Conservation (phyloP, 2,329 filamentous ascomycete genomes). For the Thermothelomyces thermophilus region DNA sequence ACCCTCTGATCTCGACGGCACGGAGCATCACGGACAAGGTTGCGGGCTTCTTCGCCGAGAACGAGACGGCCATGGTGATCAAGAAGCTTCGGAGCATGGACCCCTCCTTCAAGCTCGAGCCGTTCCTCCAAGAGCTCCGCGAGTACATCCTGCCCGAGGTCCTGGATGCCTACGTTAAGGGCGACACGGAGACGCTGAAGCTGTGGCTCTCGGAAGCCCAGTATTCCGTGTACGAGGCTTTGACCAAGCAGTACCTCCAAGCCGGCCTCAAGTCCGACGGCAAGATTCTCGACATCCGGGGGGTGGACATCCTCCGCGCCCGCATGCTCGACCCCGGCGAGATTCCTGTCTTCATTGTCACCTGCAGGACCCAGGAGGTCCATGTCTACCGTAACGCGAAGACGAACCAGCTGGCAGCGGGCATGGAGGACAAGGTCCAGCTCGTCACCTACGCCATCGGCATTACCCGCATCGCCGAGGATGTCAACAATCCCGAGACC, state of each 20-base stretch:
- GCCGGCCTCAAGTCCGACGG: slow-evolving; percentile 92
- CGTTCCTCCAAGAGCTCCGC: slow-evolving; percentile 89
- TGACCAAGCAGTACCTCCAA: slow-evolving; percentile 92
- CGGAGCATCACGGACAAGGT: slow-evolving; percentile 90
- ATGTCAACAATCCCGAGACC: slow-evolving; percentile 95
- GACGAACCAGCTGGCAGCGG: slow-evolving; percentile 79
- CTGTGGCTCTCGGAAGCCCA: slow-evolving; percentile 95
- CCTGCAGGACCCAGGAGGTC: slow-evolving; percentile 92
- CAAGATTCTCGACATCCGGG: slow-evolving; percentile 87
- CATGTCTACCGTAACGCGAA: slow-evolving; percentile 95
- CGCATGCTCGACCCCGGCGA: slow-evolving; percentile 79
- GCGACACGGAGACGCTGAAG: slow-evolving; percentile 82
- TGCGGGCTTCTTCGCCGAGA: slow-evolving; percentile 95
- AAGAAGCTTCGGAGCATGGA: slow-evolving; percentile 98
- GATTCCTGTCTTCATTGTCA: slow-evolving; percentile 94
- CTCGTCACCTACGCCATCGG: slow-evolving; percentile 97
- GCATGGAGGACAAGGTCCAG: slow-evolving; percentile 98
- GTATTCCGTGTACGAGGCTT: slow-evolving; percentile 92
- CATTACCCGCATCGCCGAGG: slow-evolving; percentile 86
- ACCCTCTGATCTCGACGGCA: slow-evolving; percentile 86
- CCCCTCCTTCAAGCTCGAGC: slow-evolving; percentile 87
- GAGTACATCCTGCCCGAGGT: slow-evolving; percentile 98
- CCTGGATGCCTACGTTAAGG: slow-evolving; percentile 95
- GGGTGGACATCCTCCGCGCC: slow-evolving; percentile 80
- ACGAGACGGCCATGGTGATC: slow-evolving; percentile 94